Conservation (phyloP, 1,284 basidiomycete species). For the Trichosporon faecale region DNA sequence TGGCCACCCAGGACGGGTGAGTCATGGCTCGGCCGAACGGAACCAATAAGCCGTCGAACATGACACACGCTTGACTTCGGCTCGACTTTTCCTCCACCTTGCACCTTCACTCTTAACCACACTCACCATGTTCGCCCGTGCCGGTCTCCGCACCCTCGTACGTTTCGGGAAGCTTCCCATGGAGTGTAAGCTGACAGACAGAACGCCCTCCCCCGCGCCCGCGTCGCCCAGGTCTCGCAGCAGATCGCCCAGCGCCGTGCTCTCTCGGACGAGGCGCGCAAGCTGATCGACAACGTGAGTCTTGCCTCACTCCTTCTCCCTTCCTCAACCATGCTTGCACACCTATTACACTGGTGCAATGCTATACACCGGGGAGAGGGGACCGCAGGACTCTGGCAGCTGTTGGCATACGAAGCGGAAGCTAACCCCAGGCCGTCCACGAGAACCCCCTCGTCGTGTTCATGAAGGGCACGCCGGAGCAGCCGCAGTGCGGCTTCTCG, state of each 20-base stretch:
- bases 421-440: constrained; percentile 59
- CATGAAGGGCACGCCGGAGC: constrained; percentile 82
- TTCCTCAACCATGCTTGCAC: too few relatives aligned
- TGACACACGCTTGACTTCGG: constrained; percentile 8
- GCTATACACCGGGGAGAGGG: too few relatives aligned
- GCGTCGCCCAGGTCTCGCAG: constrained; percentile 36
- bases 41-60: constrained; percentile 13
- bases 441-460: constrained; percentile 79
- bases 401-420: background rate
- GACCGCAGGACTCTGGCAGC: background rate
- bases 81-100: constrained; percentile 6
- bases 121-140: constrained; percentile 45
- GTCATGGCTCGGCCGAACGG: constrained; percentile 9
- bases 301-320: constrained; percentile 30
- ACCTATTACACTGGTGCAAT: too few relatives aligned
- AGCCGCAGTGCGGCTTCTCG: constrained; percentile 81
- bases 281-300: constrained; percentile 55
- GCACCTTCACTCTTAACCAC: background rate
- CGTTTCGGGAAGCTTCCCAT: constrained; percentile 14
- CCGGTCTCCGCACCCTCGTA: constrained; percentile 48
- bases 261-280: constrained; percentile 53
- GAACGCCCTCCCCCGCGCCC: constrained; percentile 45
- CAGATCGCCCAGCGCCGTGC: constrained; percentile 45
- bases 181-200: constrained; percentile 28
- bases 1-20: background rate